Evolutionary conservation across 192 early-diverging fungal species (phyloP), one percentile per base, ranked within the genome.

Genomic region (Coemansia aciculifera): DNA sequence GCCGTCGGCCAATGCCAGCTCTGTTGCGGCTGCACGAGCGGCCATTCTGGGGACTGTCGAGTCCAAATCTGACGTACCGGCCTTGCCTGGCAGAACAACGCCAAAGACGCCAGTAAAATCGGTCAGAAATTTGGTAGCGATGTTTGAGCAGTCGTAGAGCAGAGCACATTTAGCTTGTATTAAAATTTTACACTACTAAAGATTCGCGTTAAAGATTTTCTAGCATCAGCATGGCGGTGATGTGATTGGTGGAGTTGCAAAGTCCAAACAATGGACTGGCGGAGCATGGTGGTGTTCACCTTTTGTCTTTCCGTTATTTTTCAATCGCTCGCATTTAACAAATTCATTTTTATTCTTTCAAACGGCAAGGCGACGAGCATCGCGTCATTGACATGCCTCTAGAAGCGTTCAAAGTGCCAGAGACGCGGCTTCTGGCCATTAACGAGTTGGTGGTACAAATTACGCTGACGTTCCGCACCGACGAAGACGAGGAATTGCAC

Each of bases 381-480:
- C 27, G 27, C 15, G 23, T 52, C 11, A 21, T 12, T 40, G 51
- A 27, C 27, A 67, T 67, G 66, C 10, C 73, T 46, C 62, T 81
- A 8, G 36, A 46, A 48, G 72, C 80, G 3, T 83, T 83, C 48
- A 65, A 71, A 34, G 72, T 83, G 27, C 80, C 80, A 1, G 80
- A 83, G 37, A 83, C 80, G 24, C 68, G 80, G 10, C 76, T 83
- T 9, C 39, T 83, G 15, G 80, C 60, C 10, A 67, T 78, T 38
- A 78, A 67, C 51, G 80, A 83, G 40, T 57, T 83, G 38, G 76
- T 83, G 31, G 76, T 70, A 6, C 80, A 83, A 37, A 69, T 78
- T 24, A 83, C 80, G 19, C 54, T 83, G 34, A 83, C 75, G 11
- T 78, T 69, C 24, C 68, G 75, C 2, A 77, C 80, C 1, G 72